These are phyloP conservation scores for Chlorella sp. DNA, from an alignment of 139 green algal genomes.

Conservation along the genomic window DNA sequence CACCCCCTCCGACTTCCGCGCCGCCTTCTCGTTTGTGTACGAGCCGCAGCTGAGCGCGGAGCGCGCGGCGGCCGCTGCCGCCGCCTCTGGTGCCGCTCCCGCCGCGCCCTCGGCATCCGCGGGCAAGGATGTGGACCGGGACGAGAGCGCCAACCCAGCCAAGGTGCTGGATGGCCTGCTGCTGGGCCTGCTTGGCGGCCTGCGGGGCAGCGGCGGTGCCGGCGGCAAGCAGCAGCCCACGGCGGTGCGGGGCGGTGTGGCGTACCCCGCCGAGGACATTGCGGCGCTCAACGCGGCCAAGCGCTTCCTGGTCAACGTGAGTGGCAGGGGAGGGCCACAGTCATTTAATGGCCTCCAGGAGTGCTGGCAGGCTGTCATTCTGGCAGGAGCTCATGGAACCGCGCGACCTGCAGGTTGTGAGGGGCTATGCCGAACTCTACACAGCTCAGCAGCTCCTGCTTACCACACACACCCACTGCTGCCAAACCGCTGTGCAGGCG, in stretches of 20 bases:
- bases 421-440: too few relatives aligned
- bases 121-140: neutral
- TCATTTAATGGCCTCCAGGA: too few relatives aligned
- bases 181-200: conserved; percentile 20
- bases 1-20: conserved; percentile 50
- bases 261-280: conserved; percentile 53
- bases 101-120: neutral
- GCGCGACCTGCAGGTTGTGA: too few relatives aligned
- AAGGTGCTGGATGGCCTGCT: conserved; percentile 20
- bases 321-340: too few relatives aligned
- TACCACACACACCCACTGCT: too few relatives aligned
- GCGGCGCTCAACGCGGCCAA: conserved; percentile 49
- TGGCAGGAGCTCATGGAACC: too few relatives aligned
- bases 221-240: neutral
- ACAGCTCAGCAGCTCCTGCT: too few relatives aligned
- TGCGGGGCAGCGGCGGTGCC: conserved; percentile 6
- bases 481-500: neutral
- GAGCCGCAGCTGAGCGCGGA: conserved; percentile 36
- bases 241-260: neutral
- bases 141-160: conserved; percentile 16
- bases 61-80: neutral
- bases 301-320: conserved; percentile 38
- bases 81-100: neutral
- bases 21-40: conserved; percentile 59
- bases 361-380: too few relatives aligned